These are phyloP conservation scores for Nicotiana obtusifolia DNA, from an alignment of 257 asterid genomes.

Conservation along the genomic window DNA sequence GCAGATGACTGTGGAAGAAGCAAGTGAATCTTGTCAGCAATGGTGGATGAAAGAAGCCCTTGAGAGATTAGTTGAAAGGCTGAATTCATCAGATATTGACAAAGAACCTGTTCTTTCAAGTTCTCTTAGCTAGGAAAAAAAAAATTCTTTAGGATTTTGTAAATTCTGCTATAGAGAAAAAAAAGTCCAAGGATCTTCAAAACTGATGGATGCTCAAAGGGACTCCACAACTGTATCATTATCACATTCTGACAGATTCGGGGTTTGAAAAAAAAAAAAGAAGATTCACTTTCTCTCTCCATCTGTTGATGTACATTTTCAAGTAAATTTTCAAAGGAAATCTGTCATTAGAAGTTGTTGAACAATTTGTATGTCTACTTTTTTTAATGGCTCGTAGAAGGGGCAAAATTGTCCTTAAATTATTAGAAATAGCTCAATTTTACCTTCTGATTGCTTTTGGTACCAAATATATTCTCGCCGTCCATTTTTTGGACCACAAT, in stretches of 20 bases:
- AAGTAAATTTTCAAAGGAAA: too few species aligned
- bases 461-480: too few species aligned
- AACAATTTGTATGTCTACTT: too few species aligned
- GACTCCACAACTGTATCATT: not conserved
- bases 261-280: too few species aligned
- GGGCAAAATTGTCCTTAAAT: too few species aligned
- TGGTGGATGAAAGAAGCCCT: constrained; percentile 91
- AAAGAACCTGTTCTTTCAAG: not conserved
- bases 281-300: too few species aligned
- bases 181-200: not conserved
- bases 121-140: not conserved
- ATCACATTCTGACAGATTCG: not conserved
- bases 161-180: not conserved
- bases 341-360: too few species aligned
- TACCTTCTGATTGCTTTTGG: too few species aligned
- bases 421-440: too few species aligned
- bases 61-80: constrained; percentile 48
- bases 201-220: not conserved
- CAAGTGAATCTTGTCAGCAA: constrained; percentile 61
- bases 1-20: constrained; percentile 63
- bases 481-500: too few species aligned
- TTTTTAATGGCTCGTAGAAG: too few species aligned
- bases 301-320: too few species aligned
- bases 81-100: constrained; percentile 16
- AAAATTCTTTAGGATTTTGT: not conserved